These are phyloP conservation scores for Millerago galiae DNA, from an alignment of 805 yeast genomes.

Conservation along the genomic window DNA sequence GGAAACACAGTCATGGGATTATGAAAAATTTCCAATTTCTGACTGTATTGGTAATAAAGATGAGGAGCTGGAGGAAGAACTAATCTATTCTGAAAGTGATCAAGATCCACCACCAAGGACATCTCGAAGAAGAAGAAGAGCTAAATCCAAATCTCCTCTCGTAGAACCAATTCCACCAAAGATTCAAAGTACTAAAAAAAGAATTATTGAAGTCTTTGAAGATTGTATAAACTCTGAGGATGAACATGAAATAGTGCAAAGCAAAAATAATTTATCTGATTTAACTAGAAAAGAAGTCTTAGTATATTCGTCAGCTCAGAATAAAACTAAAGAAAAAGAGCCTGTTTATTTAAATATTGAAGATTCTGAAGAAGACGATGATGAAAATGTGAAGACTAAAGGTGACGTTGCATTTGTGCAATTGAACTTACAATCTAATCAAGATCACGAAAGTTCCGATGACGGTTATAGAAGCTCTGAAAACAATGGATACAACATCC, in stretches of 20 bases:
- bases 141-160: too few relatives aligned
- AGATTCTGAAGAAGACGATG: not conserved
- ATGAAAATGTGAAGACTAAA: not conserved
- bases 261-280: not conserved
- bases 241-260: not conserved
- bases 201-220: too few relatives aligned
- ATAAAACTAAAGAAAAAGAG: not conserved
- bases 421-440: too few relatives aligned
- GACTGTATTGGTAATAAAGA: constrained; percentile 1
- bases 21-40: constrained; percentile 3
- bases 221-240: too few relatives aligned
- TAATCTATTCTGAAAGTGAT: too few relatives aligned
- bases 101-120: not conserved
- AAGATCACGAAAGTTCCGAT: too few relatives aligned
- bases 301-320: not conserved
- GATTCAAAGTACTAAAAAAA: too few relatives aligned
- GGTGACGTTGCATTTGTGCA: too few relatives aligned
- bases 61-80: not conserved
- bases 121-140: not conserved
- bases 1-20: constrained; percentile 4
- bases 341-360: too few relatives aligned
- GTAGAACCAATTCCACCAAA: not conserved
- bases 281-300: not conserved
- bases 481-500: too few relatives aligned
- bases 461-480: too few relatives aligned